A percentile compares a stretch with the other conserved stretches of the same genome.
These are phyloP conservation scores for Casuarina equisetifolia DNA, from an alignment of 306 rosid genomes.

Conservation along the genomic window DNA sequence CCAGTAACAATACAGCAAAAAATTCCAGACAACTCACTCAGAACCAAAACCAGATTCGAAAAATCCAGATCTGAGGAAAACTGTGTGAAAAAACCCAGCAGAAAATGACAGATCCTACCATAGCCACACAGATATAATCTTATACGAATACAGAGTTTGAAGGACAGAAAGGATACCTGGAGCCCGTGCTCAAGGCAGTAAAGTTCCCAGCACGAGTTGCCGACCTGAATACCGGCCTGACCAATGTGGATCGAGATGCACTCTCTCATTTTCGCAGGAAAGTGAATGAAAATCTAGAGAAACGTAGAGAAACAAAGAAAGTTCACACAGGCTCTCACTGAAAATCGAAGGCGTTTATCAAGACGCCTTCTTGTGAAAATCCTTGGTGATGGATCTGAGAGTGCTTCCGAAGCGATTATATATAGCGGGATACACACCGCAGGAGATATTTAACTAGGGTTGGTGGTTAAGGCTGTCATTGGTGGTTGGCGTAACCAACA, in stretches of 20 bases:
- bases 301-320: background rate
- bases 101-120: background rate
- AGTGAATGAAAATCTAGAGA: background rate
- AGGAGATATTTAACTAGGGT: constrained; percentile 27
- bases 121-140: background rate
- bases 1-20: background rate
- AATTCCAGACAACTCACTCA: too few species aligned
- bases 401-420: background rate
- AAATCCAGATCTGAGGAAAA: background rate
- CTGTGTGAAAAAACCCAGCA: background rate
- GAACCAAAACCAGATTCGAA: background rate
- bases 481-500: constrained; percentile 20
- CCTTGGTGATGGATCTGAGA: background rate
- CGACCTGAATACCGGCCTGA: constrained; percentile 97
- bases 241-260: constrained; percentile 95
- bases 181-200: constrained; percentile 94
- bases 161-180: constrained; percentile 39
- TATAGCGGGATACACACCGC: background rate
- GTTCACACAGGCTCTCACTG: background rate
- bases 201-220: constrained; percentile 98
- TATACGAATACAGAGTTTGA: background rate
- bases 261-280: constrained; percentile 66
- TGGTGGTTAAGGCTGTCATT: constrained; percentile 14
- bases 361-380: constrained; percentile 60
- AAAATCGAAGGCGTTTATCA: constrained; percentile 68